Base-by-base conservation (phyloP, 768 basidiomycete species). In the Amanita polypyramis region DNA sequence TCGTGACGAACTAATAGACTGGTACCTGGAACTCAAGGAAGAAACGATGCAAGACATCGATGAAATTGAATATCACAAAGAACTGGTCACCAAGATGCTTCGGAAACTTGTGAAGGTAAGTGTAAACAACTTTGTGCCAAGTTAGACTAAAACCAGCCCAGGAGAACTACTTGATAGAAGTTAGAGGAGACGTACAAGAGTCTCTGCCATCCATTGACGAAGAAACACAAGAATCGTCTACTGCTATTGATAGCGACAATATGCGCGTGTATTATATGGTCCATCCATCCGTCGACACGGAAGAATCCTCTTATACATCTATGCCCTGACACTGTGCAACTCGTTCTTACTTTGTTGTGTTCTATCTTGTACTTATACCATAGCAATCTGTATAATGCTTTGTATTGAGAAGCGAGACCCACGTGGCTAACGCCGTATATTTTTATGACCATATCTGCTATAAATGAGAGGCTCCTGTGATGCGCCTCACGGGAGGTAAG, bases 1-100 rank as follows among this genome's bases (percentile, higher is more conserved):
- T 57, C 75, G 84, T 38, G 92, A 95, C 55, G 94, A 96, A 56
- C 73, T 99, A 47, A 85, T 95, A 53, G 91, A 95, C 61, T 95
- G 92, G 94, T 98, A 97, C 60, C 75, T 98, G 47, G 96, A 99
- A 68, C 66, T 77, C 54, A 85, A 80, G 62, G 96, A 99, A 63
- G 69, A 72, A 7, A 85, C 92, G 52, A 68, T 98, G 33, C 77
- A 83, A 53, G 82, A 85, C 45, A 75, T 91, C 4, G 91, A 93
- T 46, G 83, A 94, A 57, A 67, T 96, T 14, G 92, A 97, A 56
- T 85, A 86, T 55, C 88, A 98, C 66, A 83, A 83, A 57, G 90
- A 92, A 62, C 71, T 99, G 43, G 79, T 97, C 51, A 79, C 76
- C 34, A 99, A 98, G 66, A 81, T 96, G 58, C 63, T 99, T 54